Percentiles rank a stretch among this genome's conserved stretches.
Evolutionary conservation across 2,329 filamentous ascomycete species (phyloP).

Genomic region (Fusarium sp.): DNA sequence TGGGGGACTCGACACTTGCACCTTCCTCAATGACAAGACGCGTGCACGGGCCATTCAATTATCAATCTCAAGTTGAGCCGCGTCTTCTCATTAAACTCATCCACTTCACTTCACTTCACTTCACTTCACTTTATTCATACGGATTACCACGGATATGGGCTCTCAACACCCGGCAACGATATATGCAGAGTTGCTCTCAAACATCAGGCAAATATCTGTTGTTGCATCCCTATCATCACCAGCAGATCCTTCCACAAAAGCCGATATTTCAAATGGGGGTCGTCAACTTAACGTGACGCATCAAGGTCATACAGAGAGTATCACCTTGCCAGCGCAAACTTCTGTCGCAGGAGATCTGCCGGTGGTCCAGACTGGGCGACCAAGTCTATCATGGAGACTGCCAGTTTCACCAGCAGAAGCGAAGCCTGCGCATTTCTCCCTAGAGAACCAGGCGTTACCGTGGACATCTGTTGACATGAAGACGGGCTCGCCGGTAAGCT

Average conservation of each 20-base stretch:
- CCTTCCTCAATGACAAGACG: conserved; percentile 14
- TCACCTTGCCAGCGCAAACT: conserved; percentile 59
- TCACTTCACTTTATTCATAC: background rate
- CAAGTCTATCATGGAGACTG: conserved; percentile 65
- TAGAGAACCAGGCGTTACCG: conserved; percentile 57
- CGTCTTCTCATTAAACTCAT: conserved; percentile 2
- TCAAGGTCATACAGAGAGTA: conserved; percentile 48
- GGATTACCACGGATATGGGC: conserved; percentile 27
- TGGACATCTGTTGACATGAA: conserved; percentile 67
- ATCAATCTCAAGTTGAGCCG: conserved; percentile 23
- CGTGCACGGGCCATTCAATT: conserved; percentile 39
- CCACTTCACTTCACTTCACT: conserved; percentile 1
- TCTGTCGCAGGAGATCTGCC: conserved; percentile 51
- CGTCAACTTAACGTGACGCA: conserved; percentile 61
- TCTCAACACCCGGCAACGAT: conserved; percentile 51
- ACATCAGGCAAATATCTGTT: conserved; percentile 72
- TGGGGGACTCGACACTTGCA: conserved; percentile 15
- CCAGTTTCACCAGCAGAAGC: conserved; percentile 51
- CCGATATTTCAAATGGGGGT: conserved; percentile 59
- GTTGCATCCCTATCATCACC: conserved; percentile 62
- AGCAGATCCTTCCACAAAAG: conserved; percentile 56
- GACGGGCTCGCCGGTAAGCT: conserved; percentile 54
- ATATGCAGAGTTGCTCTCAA: conserved; percentile 73
- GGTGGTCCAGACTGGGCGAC: conserved; percentile 48
- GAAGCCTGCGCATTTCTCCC: conserved; percentile 43